phyloP scores from a whole-genome alignment of 164 flowering plant genomes.

The Liquidambar formosana region DNA sequence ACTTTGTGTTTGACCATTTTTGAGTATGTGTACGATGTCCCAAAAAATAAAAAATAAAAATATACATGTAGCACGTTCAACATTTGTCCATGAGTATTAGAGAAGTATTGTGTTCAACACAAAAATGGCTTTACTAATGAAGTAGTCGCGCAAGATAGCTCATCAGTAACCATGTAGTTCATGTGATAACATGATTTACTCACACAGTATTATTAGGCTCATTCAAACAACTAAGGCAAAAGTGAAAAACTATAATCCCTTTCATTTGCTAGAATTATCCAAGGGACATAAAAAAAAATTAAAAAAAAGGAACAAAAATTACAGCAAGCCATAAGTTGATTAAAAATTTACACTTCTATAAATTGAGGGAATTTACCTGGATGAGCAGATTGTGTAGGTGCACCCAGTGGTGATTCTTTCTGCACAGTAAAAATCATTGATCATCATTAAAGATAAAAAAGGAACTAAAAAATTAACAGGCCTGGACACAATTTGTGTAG shows the following conservation, averaged over 20 bases:
- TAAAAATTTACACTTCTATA: background rate
- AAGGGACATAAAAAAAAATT: no score
- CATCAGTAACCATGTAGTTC: background rate
- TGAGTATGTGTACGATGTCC: no score
- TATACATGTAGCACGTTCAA: no score
- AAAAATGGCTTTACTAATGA: no score
- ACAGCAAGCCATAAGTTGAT: background rate
- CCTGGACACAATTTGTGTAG: background rate
- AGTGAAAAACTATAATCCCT: background rate
- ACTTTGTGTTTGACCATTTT: no score
- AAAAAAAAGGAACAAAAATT: background rate
- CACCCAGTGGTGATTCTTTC: constrained; percentile 84
- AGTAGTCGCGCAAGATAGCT: no score
- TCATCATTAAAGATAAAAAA: constrained; percentile 2
- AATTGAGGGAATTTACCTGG: constrained; percentile 55
- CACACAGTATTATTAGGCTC: background rate
- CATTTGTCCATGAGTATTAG: no score
- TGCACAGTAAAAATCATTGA: constrained; percentile 24
- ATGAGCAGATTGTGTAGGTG: constrained; percentile 86
- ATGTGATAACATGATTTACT: background rate
- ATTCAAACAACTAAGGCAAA: background rate
- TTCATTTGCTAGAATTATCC: background rate
- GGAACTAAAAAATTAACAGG: background rate
- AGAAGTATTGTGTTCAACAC: no score
- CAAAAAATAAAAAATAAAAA: no score